Base-by-base conservation (phyloP, 495 filamentous ascomycete genomes). In the Aspergillus homomorphus region DNA sequence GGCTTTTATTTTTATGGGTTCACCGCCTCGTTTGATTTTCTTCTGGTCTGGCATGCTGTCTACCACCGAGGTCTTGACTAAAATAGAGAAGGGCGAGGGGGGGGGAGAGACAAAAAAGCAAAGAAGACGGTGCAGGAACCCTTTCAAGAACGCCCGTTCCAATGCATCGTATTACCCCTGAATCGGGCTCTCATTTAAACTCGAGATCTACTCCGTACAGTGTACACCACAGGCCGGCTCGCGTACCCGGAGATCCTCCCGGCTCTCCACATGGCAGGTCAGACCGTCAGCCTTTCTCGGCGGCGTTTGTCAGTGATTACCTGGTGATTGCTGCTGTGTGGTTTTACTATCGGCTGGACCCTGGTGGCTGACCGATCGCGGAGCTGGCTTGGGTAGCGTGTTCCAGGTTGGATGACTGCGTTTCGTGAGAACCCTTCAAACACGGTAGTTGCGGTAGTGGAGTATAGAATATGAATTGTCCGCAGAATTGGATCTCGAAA, bases 181-280 rank as follows among this genome's bases (percentile, higher is more conserved):
- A 46, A 48, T 51, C 53, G 23, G 44, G 51, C 28, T 53, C 54
- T 52, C 53, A 48, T 55, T 51, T 26, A 24, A 53, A 59, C 52
- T 52, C 54, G 33, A 16, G 61, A 63, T 63, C 57, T 57, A 63
- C 61, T 54, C 57, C 57, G 55, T 42, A 54, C 15, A 52, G 15
- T 43, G n/a, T 24, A 24, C 41, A 54, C 57, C n/a, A 44, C 44
- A 43, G 52, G 38, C 30, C 57, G n/a, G 54, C 49, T 30, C 42
- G 43, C 46, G 21, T 20, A 54, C 26, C 56, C 49, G 38, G 24
- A 49, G 33, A 52, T 42, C 38, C 44, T 48, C 54, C 54, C 24
- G 51, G n/a, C 28, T 54, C 30, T 21, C 46, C 53, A 30, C 19
- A 42, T 45, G 38, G 10, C 44, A 26, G 18, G 10, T 26, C 48